phyloP scores from a whole-genome alignment of 768 basidiomycete species.

The Tricholoma hemisulphureum region DNA sequence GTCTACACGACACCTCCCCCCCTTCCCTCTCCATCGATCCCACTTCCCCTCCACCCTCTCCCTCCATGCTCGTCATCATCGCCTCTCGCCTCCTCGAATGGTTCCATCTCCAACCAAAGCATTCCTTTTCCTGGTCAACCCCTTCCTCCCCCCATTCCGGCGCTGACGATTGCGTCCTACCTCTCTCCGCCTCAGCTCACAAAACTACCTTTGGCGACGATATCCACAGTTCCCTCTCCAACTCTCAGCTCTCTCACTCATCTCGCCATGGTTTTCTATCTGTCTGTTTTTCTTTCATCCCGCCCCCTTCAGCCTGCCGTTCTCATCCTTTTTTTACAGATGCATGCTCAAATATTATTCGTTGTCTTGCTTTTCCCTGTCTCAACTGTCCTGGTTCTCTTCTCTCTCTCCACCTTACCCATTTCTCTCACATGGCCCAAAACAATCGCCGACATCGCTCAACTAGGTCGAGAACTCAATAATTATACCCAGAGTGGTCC shows the following conservation, averaged over 20 bases:
- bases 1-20: conserved; percentile 28
- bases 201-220: conserved; percentile 44
- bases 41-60: conserved; percentile 19
- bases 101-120: conserved; percentile 45
- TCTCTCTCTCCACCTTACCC: conserved; percentile 76
- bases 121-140: conserved; percentile 41
- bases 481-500: conserved; percentile 73
- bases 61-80: conserved; percentile 52
- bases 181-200: conserved; percentile 47
- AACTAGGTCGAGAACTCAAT: conserved; percentile 72
- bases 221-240: conserved; percentile 32
- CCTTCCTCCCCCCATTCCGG: conserved; percentile 45
- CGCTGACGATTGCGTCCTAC: conserved; percentile 49
- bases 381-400: conserved; percentile 66
- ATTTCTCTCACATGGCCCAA: conserved; percentile 76
- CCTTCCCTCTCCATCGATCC: conserved; percentile 11
- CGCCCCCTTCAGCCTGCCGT: neutral
- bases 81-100: conserved; percentile 52
- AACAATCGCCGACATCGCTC: conserved; percentile 71
- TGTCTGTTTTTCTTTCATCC: conserved; percentile 15
- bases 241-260: conserved; percentile 23
- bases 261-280: conserved; percentile 29
- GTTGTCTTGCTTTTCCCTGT: conserved; percentile 58
- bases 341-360: conserved; percentile 39
- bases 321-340: conserved; percentile 21